Percentiles rank a stretch among this genome's conserved stretches.
These are phyloP conservation scores for Chaetomium strumarium DNA, from an alignment of 2,329 filamentous ascomycete species.

Conservation along the genomic window DNA sequence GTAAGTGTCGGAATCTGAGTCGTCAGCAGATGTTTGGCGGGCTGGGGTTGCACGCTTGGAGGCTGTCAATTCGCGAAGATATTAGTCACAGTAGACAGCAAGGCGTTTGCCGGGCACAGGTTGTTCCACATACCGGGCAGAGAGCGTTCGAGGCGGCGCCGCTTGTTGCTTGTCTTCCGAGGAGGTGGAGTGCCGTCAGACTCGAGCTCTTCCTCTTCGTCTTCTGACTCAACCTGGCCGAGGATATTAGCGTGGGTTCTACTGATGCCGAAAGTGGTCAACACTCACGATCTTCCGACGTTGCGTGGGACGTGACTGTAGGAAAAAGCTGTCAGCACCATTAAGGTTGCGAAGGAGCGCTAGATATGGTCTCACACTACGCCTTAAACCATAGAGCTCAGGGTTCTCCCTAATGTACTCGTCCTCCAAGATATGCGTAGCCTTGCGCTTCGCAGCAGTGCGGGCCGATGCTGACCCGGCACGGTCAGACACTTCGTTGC, in stretches of 20 bases:
- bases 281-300: conserved; percentile 51
- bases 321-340: conserved; percentile 29
- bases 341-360: conserved; percentile 9
- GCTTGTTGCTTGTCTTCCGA: conserved; percentile 62
- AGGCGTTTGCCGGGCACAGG: neutral
- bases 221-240: conserved; percentile 47
- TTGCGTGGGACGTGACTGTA: conserved; percentile 51
- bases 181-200: conserved; percentile 59
- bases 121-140: conserved; percentile 49
- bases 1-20: conserved; percentile 27
- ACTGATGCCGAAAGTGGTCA: neutral
- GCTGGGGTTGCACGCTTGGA: conserved; percentile 28
- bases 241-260: conserved; percentile 19
- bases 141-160: conserved; percentile 62
- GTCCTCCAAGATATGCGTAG: conserved; percentile 58
- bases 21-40: conserved; percentile 26
- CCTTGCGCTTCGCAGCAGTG: conserved; percentile 67
- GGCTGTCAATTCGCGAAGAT: conserved; percentile 11
- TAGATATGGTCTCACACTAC: conserved; percentile 63
- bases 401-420: conserved; percentile 87
- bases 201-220: conserved; percentile 64
- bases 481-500: conserved; percentile 44
- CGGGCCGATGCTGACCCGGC: conserved; percentile 66
- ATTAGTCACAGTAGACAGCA: conserved; percentile 3
- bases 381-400: conserved; percentile 85